phyloP scores from a whole-genome alignment of 257 asterid species.

The Penstemon barbatus region DNA sequence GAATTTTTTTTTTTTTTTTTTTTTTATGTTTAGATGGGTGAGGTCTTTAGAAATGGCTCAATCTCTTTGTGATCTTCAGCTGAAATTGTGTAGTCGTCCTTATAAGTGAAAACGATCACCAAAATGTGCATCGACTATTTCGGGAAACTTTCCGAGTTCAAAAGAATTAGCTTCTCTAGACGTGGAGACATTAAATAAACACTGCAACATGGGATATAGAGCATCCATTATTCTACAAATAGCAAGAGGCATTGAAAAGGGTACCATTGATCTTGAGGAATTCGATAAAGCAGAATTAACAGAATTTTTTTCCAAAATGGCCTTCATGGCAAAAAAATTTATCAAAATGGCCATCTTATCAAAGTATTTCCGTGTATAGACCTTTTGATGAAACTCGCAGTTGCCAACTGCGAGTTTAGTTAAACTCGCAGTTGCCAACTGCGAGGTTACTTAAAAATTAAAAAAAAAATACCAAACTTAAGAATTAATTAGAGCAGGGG shows the following conservation, averaged over 20 bases:
- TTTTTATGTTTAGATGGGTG: constrained; percentile 29
- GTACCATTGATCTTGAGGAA: constrained; percentile 21
- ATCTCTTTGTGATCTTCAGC: constrained; percentile 39
- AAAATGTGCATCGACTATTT: no score
- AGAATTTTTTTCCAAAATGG: no score
- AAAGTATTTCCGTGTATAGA: no score
- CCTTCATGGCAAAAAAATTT: no score
- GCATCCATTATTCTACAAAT: constrained; percentile 27
- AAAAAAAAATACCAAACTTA: no score
- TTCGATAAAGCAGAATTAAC: background rate
- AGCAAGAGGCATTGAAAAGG: constrained; percentile 32
- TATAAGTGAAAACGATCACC: background rate
- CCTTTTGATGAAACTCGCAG: no score
- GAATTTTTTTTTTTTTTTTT: no score
- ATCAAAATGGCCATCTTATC: no score
- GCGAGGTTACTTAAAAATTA: no score
- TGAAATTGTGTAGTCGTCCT: constrained; percentile 7
- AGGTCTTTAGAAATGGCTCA: constrained; percentile 44
- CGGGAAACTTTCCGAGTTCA: constrained; percentile 40
- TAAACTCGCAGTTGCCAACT: no score
- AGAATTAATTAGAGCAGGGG: no score
- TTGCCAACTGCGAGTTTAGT: no score
- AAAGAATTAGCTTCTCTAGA: constrained; percentile 37
- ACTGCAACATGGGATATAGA: constrained; percentile 40
- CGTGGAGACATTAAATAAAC: constrained; percentile 19